Evolutionary conservation across 257 asterid genomes (phyloP), one percentile per base, ranked within the genome.

Genomic region (Primulina eburnea): DNA sequence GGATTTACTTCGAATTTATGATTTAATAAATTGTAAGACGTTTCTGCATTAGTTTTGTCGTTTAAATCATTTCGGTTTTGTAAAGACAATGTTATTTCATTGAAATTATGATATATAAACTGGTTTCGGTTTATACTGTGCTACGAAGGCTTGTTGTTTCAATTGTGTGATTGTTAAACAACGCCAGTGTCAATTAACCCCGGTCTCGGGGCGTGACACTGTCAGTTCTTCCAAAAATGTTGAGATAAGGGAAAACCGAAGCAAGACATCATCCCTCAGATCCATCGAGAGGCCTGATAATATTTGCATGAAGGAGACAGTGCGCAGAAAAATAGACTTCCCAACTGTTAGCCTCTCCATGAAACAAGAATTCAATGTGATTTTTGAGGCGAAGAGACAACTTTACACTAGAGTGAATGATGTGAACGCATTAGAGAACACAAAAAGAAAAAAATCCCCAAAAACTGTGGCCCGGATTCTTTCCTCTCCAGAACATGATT

Each of bases 381-480:
- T 84, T 80, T 57, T 75, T 72, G 97, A 90, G 86, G 98, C 97
- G 11, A 90, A 86, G 82, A 84, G 74, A 68, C 97, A 86, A 66
- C 95, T 92, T 69, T 92, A 92, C 7, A 83, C 69, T 43, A 83
- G 97, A 75, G 71, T 81, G 61, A 82, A 58, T 50, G 67, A 63
- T 71, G 56, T 74, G 34, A 84, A 55, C 12, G 69, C 64, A 16
- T 50, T 37, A 14, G 86, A 72, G 62, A 72, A 26, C 4, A 34
- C 55, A 18, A 67, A 59, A 9, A 64, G 77, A 30, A 64, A 73
- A 65, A 79, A 74, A 64, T 32, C 88, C n/a, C 78, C 83, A 2
- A 81, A 69, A 81, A 86, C 94, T 2, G 78, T 89, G 62, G 82
- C 73, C 34, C 76, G 82, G 76, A 82, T 92, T 67, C 87, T 92